Evolutionary conservation across 805 yeast species (phyloP).

Genomic region (Teunomyces cretensis): DNA sequence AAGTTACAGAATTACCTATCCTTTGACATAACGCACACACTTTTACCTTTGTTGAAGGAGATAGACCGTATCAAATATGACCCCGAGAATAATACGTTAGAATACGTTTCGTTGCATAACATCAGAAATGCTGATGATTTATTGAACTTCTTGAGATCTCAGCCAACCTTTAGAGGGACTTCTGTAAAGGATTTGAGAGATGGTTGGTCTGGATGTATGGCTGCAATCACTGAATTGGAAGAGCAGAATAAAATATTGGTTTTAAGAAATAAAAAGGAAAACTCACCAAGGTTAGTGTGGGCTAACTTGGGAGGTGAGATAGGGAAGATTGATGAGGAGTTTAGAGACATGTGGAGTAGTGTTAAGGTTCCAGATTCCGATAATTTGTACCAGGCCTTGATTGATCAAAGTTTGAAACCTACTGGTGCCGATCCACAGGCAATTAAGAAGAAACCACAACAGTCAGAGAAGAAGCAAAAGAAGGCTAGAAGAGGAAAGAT

Average conservation of each 20-base stretch:
- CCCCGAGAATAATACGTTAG: slow-evolving; percentile 61
- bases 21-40: slow-evolving; percentile 56
- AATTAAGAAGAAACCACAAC: slow-evolving; percentile 62
- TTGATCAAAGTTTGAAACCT: slow-evolving; percentile 88
- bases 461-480: slow-evolving; percentile 74
- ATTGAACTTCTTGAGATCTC: slow-evolving; percentile 68
- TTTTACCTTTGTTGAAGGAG: slow-evolving; percentile 69
- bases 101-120: slow-evolving; percentile 86
- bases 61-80: slow-evolving; percentile 77
- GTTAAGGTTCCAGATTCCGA: slow-evolving; percentile 80
- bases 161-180: slow-evolving; percentile 84
- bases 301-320: slow-evolving; percentile 76
- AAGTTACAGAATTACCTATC: slow-evolving; percentile 69
- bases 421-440: slow-evolving; percentile 97
- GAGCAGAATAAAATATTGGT: slow-evolving; percentile 75
- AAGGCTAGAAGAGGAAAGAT: slow-evolving; percentile 91
- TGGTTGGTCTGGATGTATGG: slow-evolving; percentile 92
- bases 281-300: slow-evolving; percentile 91
- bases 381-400: slow-evolving; percentile 74
- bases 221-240: slow-evolving; percentile 77
- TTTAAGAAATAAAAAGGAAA: slow-evolving; percentile 87
- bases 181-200: slow-evolving; percentile 79
- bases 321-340: slow-evolving; percentile 74
- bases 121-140: slow-evolving; percentile 80
- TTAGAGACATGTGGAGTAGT: slow-evolving; percentile 75